These are phyloP conservation scores for Ophiognomonia clavigignenti-juglandacearum DNA, from an alignment of 2,329 filamentous ascomycete species.

Conservation along the genomic window DNA sequence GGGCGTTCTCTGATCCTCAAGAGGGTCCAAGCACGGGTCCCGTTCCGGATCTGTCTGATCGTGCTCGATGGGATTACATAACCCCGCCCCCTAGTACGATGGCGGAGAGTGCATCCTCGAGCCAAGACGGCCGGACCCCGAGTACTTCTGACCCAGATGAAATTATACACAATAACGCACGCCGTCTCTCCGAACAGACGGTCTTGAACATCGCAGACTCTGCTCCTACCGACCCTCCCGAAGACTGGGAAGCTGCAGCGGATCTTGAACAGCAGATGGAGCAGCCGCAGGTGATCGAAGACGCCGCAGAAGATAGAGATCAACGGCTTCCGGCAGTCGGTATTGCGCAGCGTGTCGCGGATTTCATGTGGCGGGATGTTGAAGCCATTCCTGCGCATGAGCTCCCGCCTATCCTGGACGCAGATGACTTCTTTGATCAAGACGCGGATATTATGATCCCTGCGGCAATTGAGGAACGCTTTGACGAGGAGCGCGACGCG, in stretches of 20 bases:
- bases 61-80: constrained; percentile 7
- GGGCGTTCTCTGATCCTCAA: constrained; percentile 44
- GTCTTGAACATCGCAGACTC: neutral
- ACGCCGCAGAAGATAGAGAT: neutral
- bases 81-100: constrained; percentile 15
- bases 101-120: constrained; percentile 15
- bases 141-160: constrained; percentile 11
- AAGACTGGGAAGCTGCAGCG: constrained; percentile 12
- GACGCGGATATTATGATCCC: constrained; percentile 26
- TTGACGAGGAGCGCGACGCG: constrained; percentile 38
- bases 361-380: constrained; percentile 60
- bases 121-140: constrained; percentile 9
- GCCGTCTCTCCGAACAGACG: neutral
- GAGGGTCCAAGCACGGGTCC: neutral
- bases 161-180: neutral
- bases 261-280: constrained; percentile 9
- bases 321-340: constrained; percentile 28
- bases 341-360: constrained; percentile 40
- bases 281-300: constrained; percentile 1
- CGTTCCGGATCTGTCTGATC: neutral
- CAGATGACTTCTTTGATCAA: constrained; percentile 31
- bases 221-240: neutral
- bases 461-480: constrained; percentile 19
- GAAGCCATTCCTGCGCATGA: constrained; percentile 51
- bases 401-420: constrained; percentile 31